A percentile compares a stretch with the other conserved stretches of the same genome.
These are phyloP conservation scores for Acer saccharum DNA, from an alignment of 345 rosid species.

Conservation along the genomic window DNA sequence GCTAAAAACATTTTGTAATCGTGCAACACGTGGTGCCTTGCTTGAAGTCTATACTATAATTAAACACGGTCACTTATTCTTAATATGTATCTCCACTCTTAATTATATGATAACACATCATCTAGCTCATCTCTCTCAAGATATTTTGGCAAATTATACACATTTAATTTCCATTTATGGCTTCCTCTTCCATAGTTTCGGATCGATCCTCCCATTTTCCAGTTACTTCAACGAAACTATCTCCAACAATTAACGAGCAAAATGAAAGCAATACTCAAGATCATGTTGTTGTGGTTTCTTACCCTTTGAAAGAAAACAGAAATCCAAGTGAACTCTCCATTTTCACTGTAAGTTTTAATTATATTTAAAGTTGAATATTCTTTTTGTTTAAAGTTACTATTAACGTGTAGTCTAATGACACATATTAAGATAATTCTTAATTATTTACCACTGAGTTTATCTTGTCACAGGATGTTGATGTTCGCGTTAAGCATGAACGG, in stretches of 20 bases:
- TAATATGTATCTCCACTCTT: neutral
- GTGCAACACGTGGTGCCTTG: no score
- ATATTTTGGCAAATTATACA: no score
- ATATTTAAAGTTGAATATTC: no score
- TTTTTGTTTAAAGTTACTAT: no score
- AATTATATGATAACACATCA: no score
- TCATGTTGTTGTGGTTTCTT: neutral
- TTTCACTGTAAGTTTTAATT: neutral
- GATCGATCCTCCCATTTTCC: neutral
- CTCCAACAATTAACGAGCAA: neutral
- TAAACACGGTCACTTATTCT: no score
- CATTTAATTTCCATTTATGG: neutral
- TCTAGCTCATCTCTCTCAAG: neutral
- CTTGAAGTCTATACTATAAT: no score
- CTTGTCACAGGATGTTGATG: neutral
- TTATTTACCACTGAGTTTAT: neutral
- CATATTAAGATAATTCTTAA: no score
- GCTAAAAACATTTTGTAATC: no score
- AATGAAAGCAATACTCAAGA: neutral
- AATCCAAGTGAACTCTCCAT: neutral
- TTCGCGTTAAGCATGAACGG: neutral
- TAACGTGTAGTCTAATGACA: neutral
- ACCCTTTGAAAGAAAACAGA: neutral
- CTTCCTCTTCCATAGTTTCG: neutral
- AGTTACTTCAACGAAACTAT: neutral